Evolutionary conservation across 2,329 filamentous ascomycete species (phyloP).

Genomic region (Fusarium buharicum): DNA sequence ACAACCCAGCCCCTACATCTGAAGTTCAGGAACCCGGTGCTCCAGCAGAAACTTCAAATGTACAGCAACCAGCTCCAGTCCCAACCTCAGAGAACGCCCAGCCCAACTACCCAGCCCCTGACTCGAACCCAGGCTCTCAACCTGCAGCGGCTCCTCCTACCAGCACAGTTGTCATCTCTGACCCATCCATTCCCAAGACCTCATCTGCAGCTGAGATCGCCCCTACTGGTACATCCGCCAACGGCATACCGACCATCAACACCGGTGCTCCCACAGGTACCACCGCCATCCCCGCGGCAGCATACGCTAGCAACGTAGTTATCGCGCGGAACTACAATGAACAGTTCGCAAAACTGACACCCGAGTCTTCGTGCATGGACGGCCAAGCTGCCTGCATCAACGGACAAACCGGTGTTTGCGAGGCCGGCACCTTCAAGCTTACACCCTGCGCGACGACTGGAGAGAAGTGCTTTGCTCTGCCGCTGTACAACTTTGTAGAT

Average conservation of each 20-base stretch:
- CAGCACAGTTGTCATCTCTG: conserved; percentile 15
- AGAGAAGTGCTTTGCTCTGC: conserved; percentile 63
- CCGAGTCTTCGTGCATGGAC: conserved; percentile 57
- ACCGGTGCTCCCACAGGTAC: conserved; percentile 51
- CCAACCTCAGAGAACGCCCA: conserved; percentile 8
- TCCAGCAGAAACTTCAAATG: conserved; percentile 14
- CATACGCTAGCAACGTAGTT: conserved; percentile 59
- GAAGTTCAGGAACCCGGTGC: not conserved
- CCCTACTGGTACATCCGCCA: conserved; percentile 47
- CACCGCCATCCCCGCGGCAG: conserved; percentile 54
- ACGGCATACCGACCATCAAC: conserved; percentile 56
- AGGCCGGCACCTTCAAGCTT: conserved; percentile 56
- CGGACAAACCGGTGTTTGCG: conserved; percentile 61
- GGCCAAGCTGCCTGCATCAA: conserved; percentile 64
- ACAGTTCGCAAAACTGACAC: conserved; percentile 57
- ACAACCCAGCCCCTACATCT: conserved; percentile 4
- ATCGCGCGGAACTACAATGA: conserved; percentile 59
- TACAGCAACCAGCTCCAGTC: conserved; percentile 18
- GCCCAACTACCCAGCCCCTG: conserved; percentile 10
- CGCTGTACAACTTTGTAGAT: conserved; percentile 57
- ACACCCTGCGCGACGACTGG: conserved; percentile 43
- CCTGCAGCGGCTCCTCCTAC: conserved; percentile 15
- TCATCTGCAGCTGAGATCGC: conserved; percentile 17
- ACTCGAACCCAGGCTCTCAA: conserved; percentile 15
- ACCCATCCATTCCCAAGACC: conserved; percentile 22